Evolutionary conservation across 73 alveolate genomes (phyloP).

Genomic region (Halteria grandinella): DNA sequence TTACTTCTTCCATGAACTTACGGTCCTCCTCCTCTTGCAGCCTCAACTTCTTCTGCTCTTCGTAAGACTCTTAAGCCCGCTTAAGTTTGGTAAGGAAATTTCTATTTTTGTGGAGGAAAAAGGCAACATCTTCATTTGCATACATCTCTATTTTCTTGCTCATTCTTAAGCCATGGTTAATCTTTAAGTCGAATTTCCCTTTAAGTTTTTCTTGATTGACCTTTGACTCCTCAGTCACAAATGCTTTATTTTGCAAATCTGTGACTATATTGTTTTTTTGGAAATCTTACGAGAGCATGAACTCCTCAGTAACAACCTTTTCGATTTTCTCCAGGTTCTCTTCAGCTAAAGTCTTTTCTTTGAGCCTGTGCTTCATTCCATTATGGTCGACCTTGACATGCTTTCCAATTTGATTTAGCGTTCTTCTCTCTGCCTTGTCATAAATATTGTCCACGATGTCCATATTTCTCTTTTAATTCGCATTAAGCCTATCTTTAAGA

Average conservation of each 20-base stretch:
- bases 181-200: conserved; percentile 38
- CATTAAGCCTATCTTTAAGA: too few relatives aligned
- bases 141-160: conserved; percentile 33
- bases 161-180: conserved; percentile 28
- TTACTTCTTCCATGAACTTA: background rate
- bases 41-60: conserved; percentile 2
- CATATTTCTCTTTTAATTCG: background rate
- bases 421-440: conserved; percentile 52
- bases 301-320: background rate
- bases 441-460: conserved; percentile 32
- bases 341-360: conserved; percentile 1
- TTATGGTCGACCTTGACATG: too few relatives aligned
- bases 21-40: conserved; percentile 9
- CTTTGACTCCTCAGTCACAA: conserved; percentile 10
- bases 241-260: conserved; percentile 1
- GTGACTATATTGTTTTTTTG: conserved; percentile 15
- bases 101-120: conserved; percentile 48
- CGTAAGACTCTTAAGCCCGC: background rate
- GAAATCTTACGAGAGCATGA: too few relatives aligned
- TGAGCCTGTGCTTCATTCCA: background rate
- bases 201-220: conserved; percentile 38
- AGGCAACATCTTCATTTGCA: conserved; percentile 53
- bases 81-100: conserved; percentile 37
- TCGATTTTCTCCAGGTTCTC: conserved; percentile 28
- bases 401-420: too few relatives aligned